Evolutionary conservation across 345 rosid species (phyloP).

Genomic region (Camelina laxa): DNA sequence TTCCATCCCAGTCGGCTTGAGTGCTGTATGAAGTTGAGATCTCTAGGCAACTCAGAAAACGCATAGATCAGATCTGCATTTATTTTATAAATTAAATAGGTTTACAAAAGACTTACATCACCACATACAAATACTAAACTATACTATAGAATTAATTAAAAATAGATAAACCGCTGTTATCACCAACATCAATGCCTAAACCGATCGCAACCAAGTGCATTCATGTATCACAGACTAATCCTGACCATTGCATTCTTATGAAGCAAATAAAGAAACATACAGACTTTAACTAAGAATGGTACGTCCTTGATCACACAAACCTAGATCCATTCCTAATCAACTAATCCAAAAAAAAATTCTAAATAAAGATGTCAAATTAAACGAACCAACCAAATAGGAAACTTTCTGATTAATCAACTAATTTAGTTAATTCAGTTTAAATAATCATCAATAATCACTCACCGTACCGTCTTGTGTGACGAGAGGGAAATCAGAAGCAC

Average conservation of each 20-base stretch:
- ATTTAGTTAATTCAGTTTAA: neutral
- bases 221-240: conserved; percentile 10
- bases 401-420: neutral
- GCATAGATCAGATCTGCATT: conserved; percentile 88
- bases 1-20: conserved; percentile 87
- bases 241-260: conserved; percentile 19
- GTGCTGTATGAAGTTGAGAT: conserved; percentile 91
- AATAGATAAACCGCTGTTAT: neutral
- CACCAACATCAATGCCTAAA: conserved; percentile 15
- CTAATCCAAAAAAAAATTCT: neutral
- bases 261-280: neutral
- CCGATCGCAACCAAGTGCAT: neutral
- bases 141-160: neutral
- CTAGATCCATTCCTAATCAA: conserved; percentile 13
- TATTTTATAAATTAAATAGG: neutral
- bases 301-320: neutral
- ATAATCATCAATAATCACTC: conserved; percentile 58
- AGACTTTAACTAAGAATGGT: neutral
- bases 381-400: neutral
- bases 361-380: conserved; percentile 3
- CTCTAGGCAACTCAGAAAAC: conserved; percentile 77
- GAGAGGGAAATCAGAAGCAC: conserved; percentile 94
- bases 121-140: neutral
- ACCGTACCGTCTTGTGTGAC: conserved; percentile 99
- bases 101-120: neutral